Base-by-base conservation (phyloP, 306 rosid species). In the Glycyrrhiza uralensis region DNA sequence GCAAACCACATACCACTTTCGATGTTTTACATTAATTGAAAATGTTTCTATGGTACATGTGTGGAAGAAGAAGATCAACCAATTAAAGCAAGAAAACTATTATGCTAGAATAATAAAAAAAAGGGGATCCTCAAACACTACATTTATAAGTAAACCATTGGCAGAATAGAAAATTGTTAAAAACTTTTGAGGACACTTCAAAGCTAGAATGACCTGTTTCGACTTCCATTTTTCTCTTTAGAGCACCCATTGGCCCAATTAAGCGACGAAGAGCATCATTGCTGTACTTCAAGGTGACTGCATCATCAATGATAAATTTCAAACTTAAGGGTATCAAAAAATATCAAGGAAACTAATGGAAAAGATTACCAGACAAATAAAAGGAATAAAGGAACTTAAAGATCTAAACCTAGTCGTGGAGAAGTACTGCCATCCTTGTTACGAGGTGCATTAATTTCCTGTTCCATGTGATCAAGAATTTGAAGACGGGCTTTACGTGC, bases 241-340 rank as follows among this genome's bases (percentile, higher is more conserved):
- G 69, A 81, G 68, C 87, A 76, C 97, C 98, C 67, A 91, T 82
- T 79, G 98, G 98, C 57, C 98, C 98, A 86, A 94, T 85, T 80
- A 94, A 78, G 76, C 83, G 88, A 57, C 96, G 96, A 50, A 94
- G 82, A 59, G 84, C 78, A 15, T 94, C 97, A 60, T 94, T 91
- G 85, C 78, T 82, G 82, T 89, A 91, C 87, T 89, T 94, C 54
- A 94, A 77, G 71, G 88, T 91, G 74, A 60, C 98, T 94, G 92
- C 87, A 85, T 39, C 68, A 81, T 74, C 46, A 61, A 73, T 17
- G 58, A 73, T 44, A 78, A 60, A 46, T 23, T 62, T 80, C 74
- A 76, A 57, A 77, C 74, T 49, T 65, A 54, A 62, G 24, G 14
- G 7, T 44, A 59, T 45, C 51, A 23, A 41, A 64, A 41, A 13